Percentiles rank a stretch among this genome's conserved stretches.
phyloP scores from a whole-genome alignment of 176 grass and related monocot species.

The Saccharum spontaneum region DNA sequence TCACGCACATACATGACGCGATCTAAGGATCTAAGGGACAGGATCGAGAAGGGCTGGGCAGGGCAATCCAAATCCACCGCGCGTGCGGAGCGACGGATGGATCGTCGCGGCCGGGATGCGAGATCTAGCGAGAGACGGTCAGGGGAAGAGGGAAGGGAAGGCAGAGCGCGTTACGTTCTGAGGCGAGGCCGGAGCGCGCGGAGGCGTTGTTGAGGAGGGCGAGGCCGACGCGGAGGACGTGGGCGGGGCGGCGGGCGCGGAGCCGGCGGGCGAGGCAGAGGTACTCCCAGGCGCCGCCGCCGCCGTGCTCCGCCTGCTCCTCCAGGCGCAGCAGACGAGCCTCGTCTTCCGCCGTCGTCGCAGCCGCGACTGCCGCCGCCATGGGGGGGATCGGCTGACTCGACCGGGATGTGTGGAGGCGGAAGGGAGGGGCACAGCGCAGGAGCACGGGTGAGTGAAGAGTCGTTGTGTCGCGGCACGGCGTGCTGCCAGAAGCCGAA shows the following conservation, averaged over 20 bases:
- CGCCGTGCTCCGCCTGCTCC: slow-evolving; percentile 81
- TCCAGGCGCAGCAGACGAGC: slow-evolving; percentile 66
- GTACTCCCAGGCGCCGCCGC: slow-evolving; percentile 96
- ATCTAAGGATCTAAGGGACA: slow-evolving; percentile 1
- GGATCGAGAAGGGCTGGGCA: background rate
- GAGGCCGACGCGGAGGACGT: slow-evolving; percentile 82
- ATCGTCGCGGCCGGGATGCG: background rate
- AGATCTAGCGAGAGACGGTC: slow-evolving; percentile 29
- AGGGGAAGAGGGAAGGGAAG: background rate
- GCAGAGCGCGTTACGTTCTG: slow-evolving; percentile 59
- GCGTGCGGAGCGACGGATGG: background rate
- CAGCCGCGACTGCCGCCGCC: slow-evolving; percentile 34
- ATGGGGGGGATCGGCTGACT: background rate
- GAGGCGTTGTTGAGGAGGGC: slow-evolving; percentile 76
- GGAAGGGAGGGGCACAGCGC: background rate
- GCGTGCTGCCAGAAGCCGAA: no score
- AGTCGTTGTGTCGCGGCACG: background rate
- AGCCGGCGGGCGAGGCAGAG: slow-evolving; percentile 87
- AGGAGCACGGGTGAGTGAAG: background rate
- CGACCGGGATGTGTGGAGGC: background rate
- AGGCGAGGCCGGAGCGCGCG: slow-evolving; percentile 69
- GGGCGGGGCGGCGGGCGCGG: slow-evolving; percentile 70
- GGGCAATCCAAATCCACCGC: background rate
- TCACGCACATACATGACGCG: background rate
- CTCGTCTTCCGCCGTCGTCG: slow-evolving; percentile 61